Percentiles rank a stretch among this genome's conserved stretches.
Evolutionary conservation across 306 rosid genomes (phyloP).

Genomic region (Cyclanthera cordifolia): DNA sequence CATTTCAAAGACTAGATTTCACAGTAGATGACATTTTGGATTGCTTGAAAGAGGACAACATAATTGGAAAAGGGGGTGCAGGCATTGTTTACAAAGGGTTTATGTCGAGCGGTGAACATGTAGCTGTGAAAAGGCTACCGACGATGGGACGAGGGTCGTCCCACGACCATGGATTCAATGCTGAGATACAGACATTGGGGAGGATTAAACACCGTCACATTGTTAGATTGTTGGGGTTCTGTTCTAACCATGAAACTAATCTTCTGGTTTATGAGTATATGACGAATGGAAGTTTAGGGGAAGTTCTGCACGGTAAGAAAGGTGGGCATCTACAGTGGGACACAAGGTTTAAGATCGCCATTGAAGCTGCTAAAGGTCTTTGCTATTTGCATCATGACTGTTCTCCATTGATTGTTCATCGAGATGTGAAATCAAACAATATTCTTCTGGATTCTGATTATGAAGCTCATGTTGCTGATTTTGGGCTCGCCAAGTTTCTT

Average conservation of each 20-base stretch:
- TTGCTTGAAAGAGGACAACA: constrained; percentile 77
- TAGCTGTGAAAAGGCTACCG: constrained; percentile 89
- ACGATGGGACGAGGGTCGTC: constrained; percentile 86
- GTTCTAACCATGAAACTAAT: constrained; percentile 92
- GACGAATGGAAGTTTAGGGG: constrained; percentile 98
- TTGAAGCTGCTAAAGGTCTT: constrained; percentile 94
- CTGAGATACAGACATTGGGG: constrained; percentile 91
- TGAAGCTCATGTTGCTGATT: constrained; percentile 98
- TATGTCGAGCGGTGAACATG: constrained; percentile 60
- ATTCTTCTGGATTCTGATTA: constrained; percentile 73
- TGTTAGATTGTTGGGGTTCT: constrained; percentile 75
- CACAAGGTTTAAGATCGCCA: constrained; percentile 75
- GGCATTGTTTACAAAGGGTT: constrained; percentile 90
- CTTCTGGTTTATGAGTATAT: constrained; percentile 89
- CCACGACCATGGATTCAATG: constrained; percentile 95
- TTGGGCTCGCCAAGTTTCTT: constrained; percentile 93
- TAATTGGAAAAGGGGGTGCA: constrained; percentile 98
- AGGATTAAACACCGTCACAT: constrained; percentile 88
- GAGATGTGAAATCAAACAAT: constrained; percentile 92
- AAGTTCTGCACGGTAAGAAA: constrained; percentile 92
- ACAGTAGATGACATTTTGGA: constrained; percentile 85
- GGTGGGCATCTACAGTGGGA: constrained; percentile 94
- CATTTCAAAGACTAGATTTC: constrained; percentile 86
- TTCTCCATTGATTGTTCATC: constrained; percentile 79
- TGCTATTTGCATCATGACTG: constrained; percentile 96